Evolutionary conservation across 2,329 filamentous ascomycete genomes (phyloP).

Genomic region (Zymoseptoria tritici): DNA sequence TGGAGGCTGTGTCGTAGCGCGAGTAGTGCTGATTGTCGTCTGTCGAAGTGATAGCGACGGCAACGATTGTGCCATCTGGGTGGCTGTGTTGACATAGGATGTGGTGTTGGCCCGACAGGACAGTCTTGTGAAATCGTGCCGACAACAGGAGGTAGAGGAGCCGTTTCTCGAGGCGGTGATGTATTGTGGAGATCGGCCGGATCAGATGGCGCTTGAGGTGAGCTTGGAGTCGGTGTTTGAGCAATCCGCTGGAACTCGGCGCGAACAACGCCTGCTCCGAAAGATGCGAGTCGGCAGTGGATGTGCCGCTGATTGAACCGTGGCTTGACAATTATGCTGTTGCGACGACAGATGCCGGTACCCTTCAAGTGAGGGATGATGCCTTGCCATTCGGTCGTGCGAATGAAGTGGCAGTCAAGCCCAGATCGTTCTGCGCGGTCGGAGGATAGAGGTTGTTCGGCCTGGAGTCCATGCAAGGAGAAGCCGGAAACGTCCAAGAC

Average conservation of each 20-base stretch:
- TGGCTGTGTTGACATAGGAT: constrained; percentile 11
- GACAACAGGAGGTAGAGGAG: constrained; percentile 6
- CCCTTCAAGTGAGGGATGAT: no score
- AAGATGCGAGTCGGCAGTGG: no score
- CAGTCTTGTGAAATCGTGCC: constrained; percentile 5
- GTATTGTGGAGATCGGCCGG: constrained; percentile 19
- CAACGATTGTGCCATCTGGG: constrained; percentile 4
- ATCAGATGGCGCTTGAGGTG: constrained; percentile 4
- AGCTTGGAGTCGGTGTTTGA: constrained; percentile 5
- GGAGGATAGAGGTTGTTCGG: no score
- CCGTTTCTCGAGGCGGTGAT: constrained; percentile 6
- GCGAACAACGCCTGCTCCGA: no score
- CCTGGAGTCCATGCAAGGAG: no score
- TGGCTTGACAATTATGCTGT: no score
- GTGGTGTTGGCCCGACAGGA: constrained; percentile 7
- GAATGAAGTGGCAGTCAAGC: no score
- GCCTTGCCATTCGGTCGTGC: no score
- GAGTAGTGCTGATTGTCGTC: neutral
- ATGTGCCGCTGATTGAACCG: no score
- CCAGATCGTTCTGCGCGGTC: no score
- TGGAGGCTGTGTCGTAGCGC: constrained; percentile 1
- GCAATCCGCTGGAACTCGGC: constrained; percentile 8
- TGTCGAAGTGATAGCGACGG: neutral
- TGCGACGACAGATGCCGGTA: no score
- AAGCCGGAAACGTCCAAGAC: no score